phyloP scores from a whole-genome alignment of 176 grass and related monocot genomes.

The Paspalum notatum region DNA sequence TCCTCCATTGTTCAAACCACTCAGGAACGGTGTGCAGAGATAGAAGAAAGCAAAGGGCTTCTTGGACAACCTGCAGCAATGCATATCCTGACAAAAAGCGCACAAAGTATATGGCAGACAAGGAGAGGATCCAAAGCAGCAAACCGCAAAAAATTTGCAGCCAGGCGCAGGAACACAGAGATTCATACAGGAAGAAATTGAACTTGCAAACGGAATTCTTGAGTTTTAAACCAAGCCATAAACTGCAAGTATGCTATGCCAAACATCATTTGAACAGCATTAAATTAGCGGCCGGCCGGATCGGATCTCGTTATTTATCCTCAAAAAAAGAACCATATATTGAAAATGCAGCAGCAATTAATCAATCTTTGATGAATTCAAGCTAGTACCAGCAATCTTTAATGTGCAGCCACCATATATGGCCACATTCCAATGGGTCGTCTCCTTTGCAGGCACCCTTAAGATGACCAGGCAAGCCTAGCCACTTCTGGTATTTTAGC shows the following conservation, averaged over 20 bases:
- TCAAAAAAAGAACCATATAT: neutral
- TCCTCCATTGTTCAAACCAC: no score
- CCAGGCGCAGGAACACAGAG: neutral
- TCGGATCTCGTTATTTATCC: neutral
- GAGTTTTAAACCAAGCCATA: no score
- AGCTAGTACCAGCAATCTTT: neutral
- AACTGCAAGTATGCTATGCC: no score
- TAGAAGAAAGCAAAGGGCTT: no score
- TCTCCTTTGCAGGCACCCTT: constrained; percentile 22
- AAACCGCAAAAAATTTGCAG: neutral
- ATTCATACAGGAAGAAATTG: no score
- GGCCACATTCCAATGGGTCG: constrained; percentile 16
- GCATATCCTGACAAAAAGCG: neutral
- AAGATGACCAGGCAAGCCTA: constrained; percentile 45
- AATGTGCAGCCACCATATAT: constrained; percentile 14
- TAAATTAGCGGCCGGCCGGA: no score
- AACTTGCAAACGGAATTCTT: no score
- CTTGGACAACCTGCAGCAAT: no score
- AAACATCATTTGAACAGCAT: no score
- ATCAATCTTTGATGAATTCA: neutral
- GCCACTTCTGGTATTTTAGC: constrained; percentile 50
- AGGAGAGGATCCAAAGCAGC: constrained; percentile 10
- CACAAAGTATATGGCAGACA: neutral
- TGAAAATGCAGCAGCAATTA: neutral
- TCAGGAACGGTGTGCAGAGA: no score